Evolutionary conservation across 306 rosid species (phyloP).

Genomic region (Geum urbanum): DNA sequence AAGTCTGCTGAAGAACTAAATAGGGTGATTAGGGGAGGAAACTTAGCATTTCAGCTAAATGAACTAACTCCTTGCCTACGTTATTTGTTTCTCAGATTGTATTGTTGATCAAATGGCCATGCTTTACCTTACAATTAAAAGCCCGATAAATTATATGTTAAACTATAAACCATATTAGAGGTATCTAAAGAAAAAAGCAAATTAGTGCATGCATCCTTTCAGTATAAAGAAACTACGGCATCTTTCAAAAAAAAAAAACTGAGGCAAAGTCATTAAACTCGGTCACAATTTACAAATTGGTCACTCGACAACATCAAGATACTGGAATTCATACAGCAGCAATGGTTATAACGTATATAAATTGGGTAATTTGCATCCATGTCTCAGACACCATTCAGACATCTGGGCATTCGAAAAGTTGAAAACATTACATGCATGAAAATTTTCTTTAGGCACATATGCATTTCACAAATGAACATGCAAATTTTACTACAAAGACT

Average conservation of each 20-base stretch:
- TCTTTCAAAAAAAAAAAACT: neutral
- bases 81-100: neutral
- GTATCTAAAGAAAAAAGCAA: neutral
- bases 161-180: constrained; percentile 22
- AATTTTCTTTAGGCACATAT: neutral
- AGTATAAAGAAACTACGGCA: neutral
- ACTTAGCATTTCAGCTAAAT: no score
- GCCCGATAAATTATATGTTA: constrained; percentile 15
- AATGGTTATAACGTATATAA: neutral
- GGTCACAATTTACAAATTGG: neutral
- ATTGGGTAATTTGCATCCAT: neutral
- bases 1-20: neutral
- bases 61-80: neutral
- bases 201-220: constrained; percentile 15
- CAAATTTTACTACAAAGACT: neutral
- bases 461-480: neutral
- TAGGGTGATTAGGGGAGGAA: no score
- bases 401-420: neutral
- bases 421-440: neutral
- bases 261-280: neutral
- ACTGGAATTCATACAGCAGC: neutral
- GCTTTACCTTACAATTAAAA: neutral
- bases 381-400: neutral
- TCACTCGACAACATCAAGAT: neutral
- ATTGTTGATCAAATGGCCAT: neutral